phyloP scores from a whole-genome alignment of 208 protist genomes.

The Trypanosomatidae sp. region DNA sequence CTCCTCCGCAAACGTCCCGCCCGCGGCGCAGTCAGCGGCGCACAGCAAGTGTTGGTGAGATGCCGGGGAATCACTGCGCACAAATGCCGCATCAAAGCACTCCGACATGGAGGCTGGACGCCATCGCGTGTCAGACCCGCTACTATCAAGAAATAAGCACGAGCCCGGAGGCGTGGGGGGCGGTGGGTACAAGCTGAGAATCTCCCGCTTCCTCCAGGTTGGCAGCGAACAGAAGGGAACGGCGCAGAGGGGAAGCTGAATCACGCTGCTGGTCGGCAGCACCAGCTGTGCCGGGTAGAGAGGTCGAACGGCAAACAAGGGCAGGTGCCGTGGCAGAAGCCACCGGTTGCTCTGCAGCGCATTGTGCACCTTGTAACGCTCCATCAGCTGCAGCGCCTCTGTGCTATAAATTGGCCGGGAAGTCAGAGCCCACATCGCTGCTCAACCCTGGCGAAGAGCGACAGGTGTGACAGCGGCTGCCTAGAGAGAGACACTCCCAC shows the following conservation, averaged over 20 bases:
- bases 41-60: constrained; percentile 22
- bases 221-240: constrained; percentile 31
- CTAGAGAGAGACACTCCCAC: no score
- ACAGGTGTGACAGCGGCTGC: not conserved
- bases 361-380: constrained; percentile 12
- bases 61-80: not conserved
- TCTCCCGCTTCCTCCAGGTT: not conserved
- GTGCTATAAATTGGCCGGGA: constrained; percentile 22
- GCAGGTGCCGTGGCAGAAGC: constrained; percentile 37
- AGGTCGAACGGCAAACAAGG: constrained; percentile 27
- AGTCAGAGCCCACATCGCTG: constrained; percentile 46
- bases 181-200: constrained; percentile 20
- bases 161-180: constrained; percentile 8
- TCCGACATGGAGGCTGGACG: constrained; percentile 26
- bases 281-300: constrained; percentile 21
- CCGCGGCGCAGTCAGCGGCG: constrained; percentile 3
- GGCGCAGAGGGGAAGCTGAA: constrained; percentile 16
- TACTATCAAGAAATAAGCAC: constrained; percentile 22
- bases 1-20: constrained; percentile 5
- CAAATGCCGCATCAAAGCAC: constrained; percentile 39
- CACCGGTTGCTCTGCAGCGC: constrained; percentile 41
- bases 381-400: constrained; percentile 23
- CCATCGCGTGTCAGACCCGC: constrained; percentile 18
- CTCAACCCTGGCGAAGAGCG: not conserved
- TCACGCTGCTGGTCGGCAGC: constrained; percentile 18